These are phyloP conservation scores for Maudiozyma bulderi DNA, from an alignment of 805 yeast genomes.

Conservation along the genomic window DNA sequence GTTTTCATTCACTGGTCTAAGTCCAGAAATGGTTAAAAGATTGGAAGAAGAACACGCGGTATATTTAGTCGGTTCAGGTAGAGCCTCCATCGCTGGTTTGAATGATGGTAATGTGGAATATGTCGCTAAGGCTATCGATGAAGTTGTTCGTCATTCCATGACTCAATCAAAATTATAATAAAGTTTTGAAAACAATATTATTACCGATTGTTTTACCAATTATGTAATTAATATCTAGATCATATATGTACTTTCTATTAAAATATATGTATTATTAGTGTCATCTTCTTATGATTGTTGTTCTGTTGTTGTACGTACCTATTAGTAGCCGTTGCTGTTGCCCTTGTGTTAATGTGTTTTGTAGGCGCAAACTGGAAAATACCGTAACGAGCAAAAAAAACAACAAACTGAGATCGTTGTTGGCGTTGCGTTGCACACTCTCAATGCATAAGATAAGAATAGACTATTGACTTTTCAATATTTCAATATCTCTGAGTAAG, in stretches of 20 bases:
- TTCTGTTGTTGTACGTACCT: too few species aligned
- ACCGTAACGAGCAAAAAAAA: too few species aligned
- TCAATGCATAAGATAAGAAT: too few species aligned
- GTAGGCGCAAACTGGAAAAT: too few species aligned
- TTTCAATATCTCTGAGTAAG: too few species aligned
- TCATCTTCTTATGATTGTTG: too few species aligned
- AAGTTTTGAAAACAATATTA: background rate
- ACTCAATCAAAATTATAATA: constrained; percentile 25
- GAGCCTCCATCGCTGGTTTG: constrained; percentile 91
- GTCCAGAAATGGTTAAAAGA: constrained; percentile 63
- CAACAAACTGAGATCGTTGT: too few species aligned
- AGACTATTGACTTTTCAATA: too few species aligned
- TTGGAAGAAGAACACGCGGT: constrained; percentile 72
- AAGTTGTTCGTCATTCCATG: constrained; percentile 46
- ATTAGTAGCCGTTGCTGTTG: too few species aligned
- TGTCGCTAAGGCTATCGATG: constrained; percentile 76
- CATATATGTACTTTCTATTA: background rate
- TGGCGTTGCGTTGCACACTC: too few species aligned
- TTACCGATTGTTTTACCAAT: background rate
- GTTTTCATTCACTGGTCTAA: constrained; percentile 91
- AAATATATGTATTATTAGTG: too few species aligned
- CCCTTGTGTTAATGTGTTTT: too few species aligned
- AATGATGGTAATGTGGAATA: constrained; percentile 66
- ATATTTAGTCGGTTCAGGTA: constrained; percentile 72
- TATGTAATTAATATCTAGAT: background rate